Base-by-base conservation (phyloP, 2,329 filamentous ascomycete genomes). In the Myriosclerotinia scirpicola region DNA sequence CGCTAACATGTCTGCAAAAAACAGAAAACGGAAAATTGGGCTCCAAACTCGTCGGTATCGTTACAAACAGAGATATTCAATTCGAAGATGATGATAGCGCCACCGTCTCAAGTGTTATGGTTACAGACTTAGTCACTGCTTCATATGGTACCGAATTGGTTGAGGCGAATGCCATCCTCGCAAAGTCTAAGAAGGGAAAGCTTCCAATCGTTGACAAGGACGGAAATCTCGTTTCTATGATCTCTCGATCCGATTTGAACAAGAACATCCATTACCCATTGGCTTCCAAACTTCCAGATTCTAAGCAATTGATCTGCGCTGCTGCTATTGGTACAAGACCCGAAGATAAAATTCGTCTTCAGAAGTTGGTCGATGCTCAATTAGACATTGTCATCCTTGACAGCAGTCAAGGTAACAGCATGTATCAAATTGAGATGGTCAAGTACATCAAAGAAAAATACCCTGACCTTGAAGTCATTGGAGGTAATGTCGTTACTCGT, bases 361-460 rank as follows among this genome's bases (percentile, higher is more conserved):
- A 90, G 80, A 90, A 92, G 79, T 88, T 99, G 56, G 93, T 96
- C 52, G 94, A 97, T 67, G 95, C 95, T 73, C 95, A 95, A 70
- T 86, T 99, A 62, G 95, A 99, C 76, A 91, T 99, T 78, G 93
- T 97, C 72, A 84, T 99, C 74, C 87, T 99, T 64, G 95, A 99
- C 84, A 95, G 91, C 81, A 96, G 91, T 77, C 95, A 99, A 82
- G 95, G 95, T 73, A 98, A 98, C 87, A 95, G 90, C 81, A 93
- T 98, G 84, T 99, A 94, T 85, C 94, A 98, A 83, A 90, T 98
- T 71, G 92, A 97, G 69, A 99, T 99, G 95, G 87, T 99, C 83
- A 93, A 93, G 81, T 98, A 90, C 84, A 85, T 95, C 82, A 99
- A 99, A 85, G 79, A 89, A 73, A 91, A 89, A 74, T 94, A 89